Evolutionary conservation across 2,329 filamentous ascomycete species (phyloP).

Genomic region (Verticillium albo-atrum): DNA sequence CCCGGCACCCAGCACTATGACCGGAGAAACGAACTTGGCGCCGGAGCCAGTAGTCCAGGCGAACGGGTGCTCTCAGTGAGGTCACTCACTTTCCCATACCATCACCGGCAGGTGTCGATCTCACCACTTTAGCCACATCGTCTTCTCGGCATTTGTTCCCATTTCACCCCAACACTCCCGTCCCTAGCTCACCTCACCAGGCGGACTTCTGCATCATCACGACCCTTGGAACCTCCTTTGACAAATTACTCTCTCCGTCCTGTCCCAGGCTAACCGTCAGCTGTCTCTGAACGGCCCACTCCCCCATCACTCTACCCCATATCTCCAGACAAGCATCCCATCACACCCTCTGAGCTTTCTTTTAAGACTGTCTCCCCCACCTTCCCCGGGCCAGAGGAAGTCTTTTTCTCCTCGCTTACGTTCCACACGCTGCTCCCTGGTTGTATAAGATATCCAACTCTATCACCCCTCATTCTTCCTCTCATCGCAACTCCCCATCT

Average conservation of each 20-base stretch:
- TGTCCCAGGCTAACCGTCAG: neutral
- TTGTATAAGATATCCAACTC: neutral
- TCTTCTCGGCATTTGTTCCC: neutral
- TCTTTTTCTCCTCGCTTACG: neutral
- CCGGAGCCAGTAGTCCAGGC: neutral
- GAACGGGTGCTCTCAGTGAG: neutral
- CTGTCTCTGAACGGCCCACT: neutral
- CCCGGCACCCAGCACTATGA: neutral
- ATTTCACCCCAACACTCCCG: neutral
- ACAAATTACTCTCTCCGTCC: neutral
- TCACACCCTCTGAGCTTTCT: neutral
- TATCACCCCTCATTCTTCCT: neutral
- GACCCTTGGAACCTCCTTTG: neutral
- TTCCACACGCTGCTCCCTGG: neutral
- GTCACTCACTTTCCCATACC: neutral
- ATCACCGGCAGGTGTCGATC: neutral
- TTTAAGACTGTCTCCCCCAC: neutral
- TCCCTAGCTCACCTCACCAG: neutral
- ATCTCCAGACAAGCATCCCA: neutral
- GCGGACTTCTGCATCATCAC: neutral
- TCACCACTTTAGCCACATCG: neutral
- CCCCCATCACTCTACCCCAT: neutral
- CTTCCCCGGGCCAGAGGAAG: constrained; percentile 3
- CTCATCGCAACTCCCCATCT: neutral
- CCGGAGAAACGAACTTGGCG: neutral